A percentile compares a stretch with the other conserved stretches of the same genome.
These are phyloP conservation scores for Trichosanthes truncata DNA, from an alignment of 306 rosid genomes.

Conservation along the genomic window DNA sequence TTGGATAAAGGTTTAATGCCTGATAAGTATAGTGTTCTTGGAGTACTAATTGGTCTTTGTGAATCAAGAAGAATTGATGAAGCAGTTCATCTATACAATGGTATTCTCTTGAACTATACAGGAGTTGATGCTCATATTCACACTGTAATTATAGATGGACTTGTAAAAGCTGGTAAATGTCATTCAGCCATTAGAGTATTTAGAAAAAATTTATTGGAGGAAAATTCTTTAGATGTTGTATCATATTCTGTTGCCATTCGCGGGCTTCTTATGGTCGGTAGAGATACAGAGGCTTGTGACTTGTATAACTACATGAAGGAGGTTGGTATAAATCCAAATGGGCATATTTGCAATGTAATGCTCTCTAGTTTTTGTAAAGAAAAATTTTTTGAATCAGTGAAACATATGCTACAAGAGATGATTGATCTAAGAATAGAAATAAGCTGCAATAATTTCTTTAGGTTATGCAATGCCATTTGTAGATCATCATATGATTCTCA, in stretches of 20 bases:
- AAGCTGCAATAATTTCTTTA: slow-evolving; percentile 27
- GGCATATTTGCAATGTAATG: slow-evolving; percentile 33
- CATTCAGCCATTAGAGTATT: slow-evolving; percentile 30
- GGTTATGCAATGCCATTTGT: slow-evolving; percentile 21
- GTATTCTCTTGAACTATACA: slow-evolving; percentile 21
- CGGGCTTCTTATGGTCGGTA: slow-evolving; percentile 45
- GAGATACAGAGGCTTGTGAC: slow-evolving; percentile 36
- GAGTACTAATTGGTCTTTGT: slow-evolving; percentile 46
- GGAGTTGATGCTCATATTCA: slow-evolving; percentile 49
- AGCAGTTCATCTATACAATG: slow-evolving; percentile 43
- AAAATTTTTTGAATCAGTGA: slow-evolving; percentile 23
- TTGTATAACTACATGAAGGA: slow-evolving; percentile 43
- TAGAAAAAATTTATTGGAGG: slow-evolving; percentile 22
- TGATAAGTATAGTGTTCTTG: slow-evolving; percentile 53
- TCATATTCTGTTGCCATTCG: slow-evolving; percentile 36
- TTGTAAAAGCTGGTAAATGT: slow-evolving; percentile 37
- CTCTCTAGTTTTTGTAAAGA: slow-evolving; percentile 29
- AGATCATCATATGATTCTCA: slow-evolving; percentile 11
- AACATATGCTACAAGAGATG: slow-evolving; percentile 47
- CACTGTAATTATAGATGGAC: slow-evolving; percentile 33
- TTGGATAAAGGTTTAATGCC: slow-evolving; percentile 37
- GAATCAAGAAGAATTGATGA: slow-evolving; percentile 31
- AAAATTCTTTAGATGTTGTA: slow-evolving; percentile 32
- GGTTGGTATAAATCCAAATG: slow-evolving; percentile 35
- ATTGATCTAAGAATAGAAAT: slow-evolving; percentile 34